Conservation (phyloP, 306 rosid species). For the Gastrolobium villosum region DNA sequence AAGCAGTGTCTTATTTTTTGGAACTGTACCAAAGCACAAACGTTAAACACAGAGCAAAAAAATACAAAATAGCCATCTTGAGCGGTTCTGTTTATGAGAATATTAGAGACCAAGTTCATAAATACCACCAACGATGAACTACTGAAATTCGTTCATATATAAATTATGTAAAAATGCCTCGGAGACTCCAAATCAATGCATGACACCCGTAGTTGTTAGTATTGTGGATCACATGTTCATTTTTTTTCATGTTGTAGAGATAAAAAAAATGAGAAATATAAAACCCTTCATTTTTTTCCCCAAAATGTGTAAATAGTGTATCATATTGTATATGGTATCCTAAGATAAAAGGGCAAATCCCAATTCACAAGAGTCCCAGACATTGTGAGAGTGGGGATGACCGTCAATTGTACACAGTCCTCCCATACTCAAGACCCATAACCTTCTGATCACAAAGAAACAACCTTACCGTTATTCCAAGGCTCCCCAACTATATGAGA, state of each 20-base stretch:
- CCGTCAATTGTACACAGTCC: too few relatives aligned
- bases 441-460: too few relatives aligned
- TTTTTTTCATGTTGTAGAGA: too few relatives aligned
- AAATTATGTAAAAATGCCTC: background rate
- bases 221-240: background rate
- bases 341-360: background rate
- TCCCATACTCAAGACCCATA: too few relatives aligned
- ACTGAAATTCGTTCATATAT: background rate
- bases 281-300: too few relatives aligned
- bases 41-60: background rate
- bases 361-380: too few relatives aligned
- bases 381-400: too few relatives aligned
- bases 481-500: too few relatives aligned
- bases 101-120: conserved; percentile 25
- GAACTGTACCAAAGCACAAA: conserved; percentile 12
- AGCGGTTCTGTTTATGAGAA: background rate
- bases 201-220: background rate
- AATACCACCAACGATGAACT: background rate
- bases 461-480: too few relatives aligned
- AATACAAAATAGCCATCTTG: conserved; percentile 2
- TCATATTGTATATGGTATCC: background rate
- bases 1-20: background rate
- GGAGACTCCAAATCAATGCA: conserved; percentile 21
- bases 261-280: too few relatives aligned
- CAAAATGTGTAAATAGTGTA: background rate